Conservation (phyloP, 345 rosid species). For the Lepidium africanum region DNA sequence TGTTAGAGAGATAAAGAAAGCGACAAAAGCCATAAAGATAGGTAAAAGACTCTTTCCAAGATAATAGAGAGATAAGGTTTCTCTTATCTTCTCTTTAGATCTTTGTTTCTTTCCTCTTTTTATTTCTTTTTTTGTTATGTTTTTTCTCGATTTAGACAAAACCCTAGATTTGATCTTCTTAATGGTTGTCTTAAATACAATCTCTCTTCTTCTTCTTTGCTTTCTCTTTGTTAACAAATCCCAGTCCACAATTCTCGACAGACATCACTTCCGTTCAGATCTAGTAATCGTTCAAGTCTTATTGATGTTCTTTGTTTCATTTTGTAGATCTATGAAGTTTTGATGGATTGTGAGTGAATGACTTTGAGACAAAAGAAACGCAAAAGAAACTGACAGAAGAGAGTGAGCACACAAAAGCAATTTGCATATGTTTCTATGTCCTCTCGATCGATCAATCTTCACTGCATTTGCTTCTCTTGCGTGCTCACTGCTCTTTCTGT, state of each 20-base stretch:
- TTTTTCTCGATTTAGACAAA: conserved; percentile 14
- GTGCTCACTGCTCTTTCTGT: conserved; percentile 98
- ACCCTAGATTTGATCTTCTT: conserved; percentile 24
- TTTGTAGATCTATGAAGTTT: conserved; percentile 22
- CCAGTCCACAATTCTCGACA: too few species aligned
- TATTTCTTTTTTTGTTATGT: background rate
- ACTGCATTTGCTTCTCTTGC: conserved; percentile 58
- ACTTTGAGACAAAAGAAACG: conserved; percentile 5
- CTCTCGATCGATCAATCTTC: background rate
- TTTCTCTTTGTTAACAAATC: too few species aligned
- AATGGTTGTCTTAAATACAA: conserved; percentile 1
- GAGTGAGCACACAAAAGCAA: conserved; percentile 98
- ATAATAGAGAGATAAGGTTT: conserved; percentile 10
- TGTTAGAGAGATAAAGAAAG: conserved; percentile 13
- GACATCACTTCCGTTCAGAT: too few species aligned
- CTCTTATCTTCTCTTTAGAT: conserved; percentile 25
- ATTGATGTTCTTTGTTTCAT: conserved; percentile 4
- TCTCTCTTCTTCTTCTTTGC: background rate
- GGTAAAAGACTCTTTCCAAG: conserved; percentile 10
- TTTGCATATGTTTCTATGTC: conserved; percentile 31
- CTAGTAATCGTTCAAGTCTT: background rate
- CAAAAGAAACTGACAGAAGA: conserved; percentile 92
- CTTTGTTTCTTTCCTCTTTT: background rate
- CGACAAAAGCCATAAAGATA: conserved; percentile 27
- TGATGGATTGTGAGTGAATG: background rate